Evolutionary conservation across 2,329 filamentous ascomycete species (phyloP).

Genomic region (Ceratocystiopsis brevicomis): DNA sequence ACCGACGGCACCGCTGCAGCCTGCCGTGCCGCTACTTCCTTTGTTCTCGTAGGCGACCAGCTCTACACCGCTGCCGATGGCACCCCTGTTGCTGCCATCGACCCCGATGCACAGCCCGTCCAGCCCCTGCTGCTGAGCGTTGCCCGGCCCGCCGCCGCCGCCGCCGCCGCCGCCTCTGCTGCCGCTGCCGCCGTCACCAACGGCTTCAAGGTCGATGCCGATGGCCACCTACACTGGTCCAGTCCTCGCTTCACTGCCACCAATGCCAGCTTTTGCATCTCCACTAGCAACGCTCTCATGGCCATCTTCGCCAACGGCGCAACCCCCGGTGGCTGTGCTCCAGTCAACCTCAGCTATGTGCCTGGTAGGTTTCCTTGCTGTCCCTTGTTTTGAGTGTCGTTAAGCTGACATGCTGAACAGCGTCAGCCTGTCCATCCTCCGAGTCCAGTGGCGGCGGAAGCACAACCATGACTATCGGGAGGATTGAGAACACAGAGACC

Average conservation of each 20-base stretch:
- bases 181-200: background rate
- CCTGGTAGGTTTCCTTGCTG: background rate
- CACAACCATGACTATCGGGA: constrained; percentile 1
- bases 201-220: background rate
- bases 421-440: background rate
- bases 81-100: background rate
- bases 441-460: background rate
- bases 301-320: background rate
- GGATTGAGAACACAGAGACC: background rate
- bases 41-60: background rate
- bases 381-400: background rate
- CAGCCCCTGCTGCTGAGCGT: background rate
- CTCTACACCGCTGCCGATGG: background rate
- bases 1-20: background rate
- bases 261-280: constrained; percentile 1
- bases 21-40: background rate
- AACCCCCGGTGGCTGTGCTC: background rate
- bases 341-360: background rate
- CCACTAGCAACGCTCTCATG: background rate
- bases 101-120: background rate
- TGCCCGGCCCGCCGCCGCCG: background rate
- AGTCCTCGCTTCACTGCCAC: background rate
- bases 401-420: background rate
- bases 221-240: constrained; percentile 1
- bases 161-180: background rate